Percentiles rank a stretch among this genome's conserved stretches.
These are phyloP conservation scores for Aspergillus carlsbadensis DNA, from an alignment of 495 filamentous ascomycete genomes.

Conservation along the genomic window DNA sequence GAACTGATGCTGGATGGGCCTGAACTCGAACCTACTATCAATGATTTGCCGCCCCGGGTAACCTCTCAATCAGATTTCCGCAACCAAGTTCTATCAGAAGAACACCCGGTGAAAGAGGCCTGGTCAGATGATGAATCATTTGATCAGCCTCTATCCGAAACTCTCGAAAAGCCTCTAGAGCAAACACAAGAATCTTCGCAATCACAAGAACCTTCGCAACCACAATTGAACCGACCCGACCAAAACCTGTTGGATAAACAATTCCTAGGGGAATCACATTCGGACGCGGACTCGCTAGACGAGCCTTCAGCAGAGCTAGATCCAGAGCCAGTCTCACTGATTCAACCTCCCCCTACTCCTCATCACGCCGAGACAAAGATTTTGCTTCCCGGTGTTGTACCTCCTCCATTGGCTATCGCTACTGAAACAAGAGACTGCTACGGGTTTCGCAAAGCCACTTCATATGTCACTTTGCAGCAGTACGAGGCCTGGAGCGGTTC, in stretches of 20 bases:
- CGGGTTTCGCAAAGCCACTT: constrained; percentile 86
- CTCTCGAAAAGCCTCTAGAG: neutral
- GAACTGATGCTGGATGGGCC: constrained; percentile 25
- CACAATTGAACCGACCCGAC: neutral
- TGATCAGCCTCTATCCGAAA: constrained; percentile 7
- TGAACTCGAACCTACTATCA: constrained; percentile 19
- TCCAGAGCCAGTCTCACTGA: constrained; percentile 23
- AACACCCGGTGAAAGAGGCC: constrained; percentile 10
- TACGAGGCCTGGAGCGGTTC: constrained; percentile 78
- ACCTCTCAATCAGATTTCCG: constrained; percentile 25
- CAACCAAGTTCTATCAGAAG: constrained; percentile 15
- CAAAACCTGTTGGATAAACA: neutral
- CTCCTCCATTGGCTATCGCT: constrained; percentile 32
- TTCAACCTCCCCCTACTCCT: constrained; percentile 19
- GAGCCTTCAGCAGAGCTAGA: neutral
- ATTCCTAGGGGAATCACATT: constrained; percentile 1
- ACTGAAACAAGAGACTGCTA: constrained; percentile 69
- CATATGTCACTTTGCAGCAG: constrained; percentile 70
- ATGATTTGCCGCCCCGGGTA: constrained; percentile 26
- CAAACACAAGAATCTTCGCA: neutral
- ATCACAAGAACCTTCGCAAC: neutral
- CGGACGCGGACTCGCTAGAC: neutral
- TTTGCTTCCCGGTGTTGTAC: constrained; percentile 42
- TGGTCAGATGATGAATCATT: constrained; percentile 5
- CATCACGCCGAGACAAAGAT: constrained; percentile 38